Evolutionary conservation across 371 early-diverging fungal species (phyloP).

Genomic region (Mucor plumbeus): DNA sequence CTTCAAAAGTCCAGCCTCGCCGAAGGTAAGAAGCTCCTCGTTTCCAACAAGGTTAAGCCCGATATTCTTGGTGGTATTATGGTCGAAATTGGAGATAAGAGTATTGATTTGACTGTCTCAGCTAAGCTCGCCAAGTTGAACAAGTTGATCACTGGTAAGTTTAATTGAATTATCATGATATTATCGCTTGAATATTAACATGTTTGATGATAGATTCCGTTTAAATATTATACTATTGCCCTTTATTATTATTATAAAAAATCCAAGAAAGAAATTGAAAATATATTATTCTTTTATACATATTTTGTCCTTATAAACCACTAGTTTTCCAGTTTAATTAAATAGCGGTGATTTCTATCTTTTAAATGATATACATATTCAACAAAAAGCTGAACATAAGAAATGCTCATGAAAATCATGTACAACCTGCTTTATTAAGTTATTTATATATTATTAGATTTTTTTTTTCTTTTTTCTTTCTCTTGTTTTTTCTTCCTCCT

Average conservation of each 20-base stretch:
- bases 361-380: background rate
- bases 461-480: constrained; percentile 8
- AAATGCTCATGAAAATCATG: constrained; percentile 7
- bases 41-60: constrained; percentile 94
- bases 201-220: constrained; percentile 24
- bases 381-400: background rate
- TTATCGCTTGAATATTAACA: background rate
- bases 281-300: constrained; percentile 4
- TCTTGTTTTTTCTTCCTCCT: background rate
- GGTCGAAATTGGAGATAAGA: constrained; percentile 97
- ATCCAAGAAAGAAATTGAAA: constrained; percentile 2
- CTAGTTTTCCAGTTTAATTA: background rate
- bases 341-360: background rate
- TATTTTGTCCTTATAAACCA: background rate
- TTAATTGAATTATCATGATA: background rate
- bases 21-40: constrained; percentile 66
- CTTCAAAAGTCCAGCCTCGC: constrained; percentile 59
- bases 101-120: constrained; percentile 96
- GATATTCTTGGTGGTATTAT: constrained; percentile 94
- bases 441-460: constrained; percentile 4
- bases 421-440: constrained; percentile 12
- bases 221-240: constrained; percentile 17
- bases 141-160: constrained; percentile 77
- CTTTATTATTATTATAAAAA: constrained; percentile 16
- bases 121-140: constrained; percentile 94